Evolutionary conservation across 179 eudicot genomes (phyloP).

Genomic region (Silene coronaria): DNA sequence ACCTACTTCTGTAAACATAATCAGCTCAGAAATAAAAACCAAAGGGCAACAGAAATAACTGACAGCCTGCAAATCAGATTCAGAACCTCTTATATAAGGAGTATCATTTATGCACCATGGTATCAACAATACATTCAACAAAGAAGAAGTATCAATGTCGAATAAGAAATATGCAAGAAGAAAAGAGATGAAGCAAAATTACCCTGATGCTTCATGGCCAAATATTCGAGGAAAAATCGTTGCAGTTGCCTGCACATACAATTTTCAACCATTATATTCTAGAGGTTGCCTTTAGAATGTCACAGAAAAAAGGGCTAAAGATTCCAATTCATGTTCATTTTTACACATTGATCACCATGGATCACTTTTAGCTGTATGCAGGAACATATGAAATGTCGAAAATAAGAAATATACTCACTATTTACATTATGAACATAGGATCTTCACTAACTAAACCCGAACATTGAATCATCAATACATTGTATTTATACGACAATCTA

Average conservation of each 20-base stretch:
- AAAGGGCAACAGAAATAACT: background rate
- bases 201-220: constrained; percentile 99
- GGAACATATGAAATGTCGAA: too few relatives aligned
- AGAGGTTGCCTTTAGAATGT: background rate
- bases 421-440: too few relatives aligned
- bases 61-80: background rate
- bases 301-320: too few relatives aligned
- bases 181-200: constrained; percentile 16
- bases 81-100: background rate
- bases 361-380: too few relatives aligned
- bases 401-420: too few relatives aligned
- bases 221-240: constrained; percentile 77
- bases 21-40: background rate
- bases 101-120: background rate
- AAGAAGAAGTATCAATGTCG: background rate
- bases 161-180: constrained; percentile 9
- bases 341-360: too few relatives aligned
- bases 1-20: background rate
- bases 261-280: background rate
- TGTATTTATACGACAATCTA: too few relatives aligned
- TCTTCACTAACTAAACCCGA: too few relatives aligned
- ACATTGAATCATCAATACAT: too few relatives aligned
- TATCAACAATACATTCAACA: background rate
- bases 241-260: constrained; percentile 54
- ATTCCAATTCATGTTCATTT: too few relatives aligned